Conservation (phyloP, 1,284 basidiomycete genomes). For the Veloporphyrellus conicus region DNA sequence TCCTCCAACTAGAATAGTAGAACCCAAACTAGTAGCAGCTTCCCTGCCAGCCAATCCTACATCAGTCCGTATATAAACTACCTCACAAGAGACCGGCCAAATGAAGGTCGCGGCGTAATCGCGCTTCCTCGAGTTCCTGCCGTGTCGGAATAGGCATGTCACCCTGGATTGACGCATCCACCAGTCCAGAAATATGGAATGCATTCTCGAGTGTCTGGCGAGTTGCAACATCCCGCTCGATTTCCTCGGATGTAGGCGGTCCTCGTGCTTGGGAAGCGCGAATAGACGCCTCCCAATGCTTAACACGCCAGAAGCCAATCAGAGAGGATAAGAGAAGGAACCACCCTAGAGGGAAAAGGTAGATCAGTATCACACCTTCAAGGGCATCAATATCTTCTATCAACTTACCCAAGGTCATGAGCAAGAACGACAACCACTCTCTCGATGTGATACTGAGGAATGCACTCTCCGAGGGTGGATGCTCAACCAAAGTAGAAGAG, state of each 20-base stretch:
- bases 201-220: conserved; percentile 46
- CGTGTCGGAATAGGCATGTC: conserved; percentile 30
- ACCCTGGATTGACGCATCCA: conserved; percentile 15
- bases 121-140: conserved; percentile 40
- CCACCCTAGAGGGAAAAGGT: conserved; percentile 56
- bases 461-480: conserved; percentile 9
- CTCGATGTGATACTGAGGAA: conserved; percentile 39
- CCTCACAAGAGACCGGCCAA: conserved; percentile 52
- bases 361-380: conserved; percentile 1
- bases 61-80: not conserved
- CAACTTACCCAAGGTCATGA: conserved; percentile 77
- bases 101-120: conserved; percentile 48
- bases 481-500: conserved; percentile 18
- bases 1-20: too few relatives aligned
- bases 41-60: not conserved
- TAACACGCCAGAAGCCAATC: conserved; percentile 80
- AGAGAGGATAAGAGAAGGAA: conserved; percentile 79
- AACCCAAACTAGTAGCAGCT: not conserved
- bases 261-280: conserved; percentile 40
- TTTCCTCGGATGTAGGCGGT: conserved; percentile 40
- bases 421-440: conserved; percentile 85
- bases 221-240: conserved; percentile 44
- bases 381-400: not conserved
- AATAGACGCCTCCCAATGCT: conserved; percentile 71
- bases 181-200: conserved; percentile 39